Percentiles rank a stretch among this genome's conserved stretches.
Conservation (phyloP, 2,329 filamentous ascomycete genomes). For the Sodiomyces alkalinus region DNA sequence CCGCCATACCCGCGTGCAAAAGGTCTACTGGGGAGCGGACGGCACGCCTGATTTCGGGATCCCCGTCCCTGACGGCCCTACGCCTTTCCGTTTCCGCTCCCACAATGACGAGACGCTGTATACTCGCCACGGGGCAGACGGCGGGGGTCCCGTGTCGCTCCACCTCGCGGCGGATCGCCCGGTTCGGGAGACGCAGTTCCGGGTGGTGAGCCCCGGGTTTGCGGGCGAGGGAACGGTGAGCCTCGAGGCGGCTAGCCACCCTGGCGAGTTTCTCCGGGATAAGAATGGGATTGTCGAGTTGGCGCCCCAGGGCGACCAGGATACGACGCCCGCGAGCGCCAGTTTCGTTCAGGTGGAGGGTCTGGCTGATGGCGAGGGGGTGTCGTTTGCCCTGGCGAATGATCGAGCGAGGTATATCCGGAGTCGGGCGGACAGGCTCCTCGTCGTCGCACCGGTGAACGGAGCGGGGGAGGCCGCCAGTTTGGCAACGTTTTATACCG, state of each 20-base stretch:
- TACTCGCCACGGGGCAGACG: slow-evolving; percentile 4
- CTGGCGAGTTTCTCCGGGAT: slow-evolving; percentile 9
- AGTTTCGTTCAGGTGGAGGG: slow-evolving; percentile 10
- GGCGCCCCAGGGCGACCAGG: slow-evolving; percentile 1
- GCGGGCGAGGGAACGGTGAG: slow-evolving; percentile 10
- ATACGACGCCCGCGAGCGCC: slow-evolving; percentile 3
- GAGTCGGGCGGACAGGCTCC: neutral
- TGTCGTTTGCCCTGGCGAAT: slow-evolving; percentile 6
- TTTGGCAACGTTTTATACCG: neutral
- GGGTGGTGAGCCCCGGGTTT: slow-evolving; percentile 10
- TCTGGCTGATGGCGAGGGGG: slow-evolving; percentile 14
- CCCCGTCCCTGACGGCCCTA: slow-evolving; percentile 11
- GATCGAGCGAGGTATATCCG: neutral
- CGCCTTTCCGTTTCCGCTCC: slow-evolving; percentile 10
- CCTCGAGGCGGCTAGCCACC: slow-evolving; percentile 11
- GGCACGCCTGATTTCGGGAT: slow-evolving; percentile 15
- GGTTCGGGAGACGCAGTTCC: slow-evolving; percentile 13
- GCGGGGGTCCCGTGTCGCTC: slow-evolving; percentile 1
- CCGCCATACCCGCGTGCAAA: slow-evolving; percentile 14
- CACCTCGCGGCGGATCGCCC: too few species aligned
- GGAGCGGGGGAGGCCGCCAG: neutral
- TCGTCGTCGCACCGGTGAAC: too few species aligned
- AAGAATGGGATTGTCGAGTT: slow-evolving; percentile 7
- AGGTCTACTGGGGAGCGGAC: slow-evolving; percentile 15
- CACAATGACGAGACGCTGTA: slow-evolving; percentile 5